phyloP scores from a whole-genome alignment of 495 filamentous ascomycete species.

The Tetracladium setigerum region DNA sequence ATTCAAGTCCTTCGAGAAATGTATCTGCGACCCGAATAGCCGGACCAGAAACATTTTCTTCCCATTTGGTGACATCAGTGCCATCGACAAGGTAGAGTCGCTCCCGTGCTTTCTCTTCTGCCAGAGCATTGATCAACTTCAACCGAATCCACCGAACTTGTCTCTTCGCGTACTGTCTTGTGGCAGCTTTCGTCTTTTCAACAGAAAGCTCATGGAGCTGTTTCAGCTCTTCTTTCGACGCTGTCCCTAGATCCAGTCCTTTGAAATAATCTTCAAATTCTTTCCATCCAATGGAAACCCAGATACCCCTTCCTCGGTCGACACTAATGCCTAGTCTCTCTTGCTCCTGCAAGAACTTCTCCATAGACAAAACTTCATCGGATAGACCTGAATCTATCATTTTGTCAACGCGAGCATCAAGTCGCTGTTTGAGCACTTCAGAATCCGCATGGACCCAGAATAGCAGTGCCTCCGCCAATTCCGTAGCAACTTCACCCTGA shows the following conservation, averaged over 20 bases:
- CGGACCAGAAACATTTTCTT: constrained; percentile 48
- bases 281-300: constrained; percentile 94
- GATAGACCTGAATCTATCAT: constrained; percentile 74
- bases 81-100: constrained; percentile 71
- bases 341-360: constrained; percentile 41
- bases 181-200: constrained; percentile 63
- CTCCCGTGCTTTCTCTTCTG: constrained; percentile 38
- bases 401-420: constrained; percentile 68
- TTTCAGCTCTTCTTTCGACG: constrained; percentile 33
- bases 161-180: constrained; percentile 75
- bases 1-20: constrained; percentile 47
- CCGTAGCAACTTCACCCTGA: constrained; percentile 1
- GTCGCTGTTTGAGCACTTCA: constrained; percentile 55
- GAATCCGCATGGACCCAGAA: constrained; percentile 81
- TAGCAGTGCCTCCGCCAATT: constrained; percentile 60
- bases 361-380: constrained; percentile 56
- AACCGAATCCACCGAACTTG: constrained; percentile 83
- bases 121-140: constrained; percentile 63
- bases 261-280: constrained; percentile 69
- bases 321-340: constrained; percentile 42
- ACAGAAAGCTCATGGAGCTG: constrained; percentile 30
- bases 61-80: constrained; percentile 51
- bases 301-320: constrained; percentile 75
- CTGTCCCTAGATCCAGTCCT: constrained; percentile 32
- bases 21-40: constrained; percentile 51